Percentiles rank a stretch among this genome's conserved stretches.
Conservation (phyloP, 1,284 basidiomycete genomes). For the Ustilago sp. region DNA sequence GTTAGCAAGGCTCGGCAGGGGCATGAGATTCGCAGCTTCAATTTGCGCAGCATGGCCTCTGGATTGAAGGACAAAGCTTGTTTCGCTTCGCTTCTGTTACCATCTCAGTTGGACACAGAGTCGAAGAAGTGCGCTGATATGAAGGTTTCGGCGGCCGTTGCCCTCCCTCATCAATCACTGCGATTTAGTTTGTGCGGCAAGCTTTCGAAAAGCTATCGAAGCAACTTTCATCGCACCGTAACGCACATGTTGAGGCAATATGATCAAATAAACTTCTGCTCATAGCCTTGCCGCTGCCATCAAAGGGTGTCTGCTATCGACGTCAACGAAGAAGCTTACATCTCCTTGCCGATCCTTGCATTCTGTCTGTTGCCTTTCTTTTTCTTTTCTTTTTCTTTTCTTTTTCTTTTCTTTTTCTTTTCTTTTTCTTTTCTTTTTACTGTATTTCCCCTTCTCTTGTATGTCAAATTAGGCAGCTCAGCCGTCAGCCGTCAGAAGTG, state of each 20-base stretch:
- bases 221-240: no score
- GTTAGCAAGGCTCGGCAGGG: not conserved
- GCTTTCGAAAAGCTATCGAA: not conserved
- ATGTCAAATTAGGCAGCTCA: slow-evolving; percentile 2
- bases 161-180: not conserved
- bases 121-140: not conserved
- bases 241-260: no score
- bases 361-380: not conserved
- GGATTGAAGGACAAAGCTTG: not conserved
- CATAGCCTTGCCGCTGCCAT: not conserved
- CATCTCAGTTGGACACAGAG: not conserved
- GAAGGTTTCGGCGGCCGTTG: not conserved
- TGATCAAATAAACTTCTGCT: no score
- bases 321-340: not conserved
- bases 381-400: not conserved
- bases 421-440: not conserved
- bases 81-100: not conserved
- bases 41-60: not conserved
- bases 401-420: not conserved
- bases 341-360: not conserved
- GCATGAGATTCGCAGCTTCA: not conserved
- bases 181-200: not conserved
- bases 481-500: not conserved
- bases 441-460: not conserved
- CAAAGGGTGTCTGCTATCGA: not conserved